Conservation (phyloP, 73 alveolate species). For the Symbiodinium pilosum region DNA sequence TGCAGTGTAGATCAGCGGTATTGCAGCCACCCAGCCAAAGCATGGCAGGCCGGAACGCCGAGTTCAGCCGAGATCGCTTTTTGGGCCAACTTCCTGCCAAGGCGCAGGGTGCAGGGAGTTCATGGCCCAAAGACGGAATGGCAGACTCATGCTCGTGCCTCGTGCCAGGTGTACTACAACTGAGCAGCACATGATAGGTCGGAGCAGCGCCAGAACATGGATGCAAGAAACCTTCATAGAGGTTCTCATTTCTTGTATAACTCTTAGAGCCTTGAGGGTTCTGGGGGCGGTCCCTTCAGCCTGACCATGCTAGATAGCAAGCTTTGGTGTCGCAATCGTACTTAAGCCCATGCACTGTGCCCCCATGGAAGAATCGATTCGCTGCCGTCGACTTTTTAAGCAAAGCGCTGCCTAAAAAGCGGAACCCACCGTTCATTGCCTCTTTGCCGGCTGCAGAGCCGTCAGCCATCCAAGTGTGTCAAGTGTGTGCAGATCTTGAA, state of each 20-base stretch:
- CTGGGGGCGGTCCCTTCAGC: background rate
- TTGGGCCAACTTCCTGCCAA: slow-evolving; percentile 81
- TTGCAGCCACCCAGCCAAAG: background rate
- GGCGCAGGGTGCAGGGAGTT: too few relatives aligned
- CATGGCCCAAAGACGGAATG: background rate
- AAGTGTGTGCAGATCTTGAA: too few relatives aligned
- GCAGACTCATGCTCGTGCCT: background rate
- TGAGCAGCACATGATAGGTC: slow-evolving; percentile 9
- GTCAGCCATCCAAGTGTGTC: background rate
- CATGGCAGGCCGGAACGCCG: slow-evolving; percentile 74
- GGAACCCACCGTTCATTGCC: background rate
- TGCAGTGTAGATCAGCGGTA: too few relatives aligned
- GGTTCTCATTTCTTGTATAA: too few relatives aligned
- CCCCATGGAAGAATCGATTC: background rate
- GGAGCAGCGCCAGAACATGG: slow-evolving; percentile 14
- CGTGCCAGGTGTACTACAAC: slow-evolving; percentile 14
- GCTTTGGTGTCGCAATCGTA: background rate
- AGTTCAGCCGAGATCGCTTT: slow-evolving; percentile 84
- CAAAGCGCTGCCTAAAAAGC: background rate
- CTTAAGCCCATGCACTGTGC: background rate
- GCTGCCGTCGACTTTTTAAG: slow-evolving; percentile 8
- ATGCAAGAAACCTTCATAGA: background rate
- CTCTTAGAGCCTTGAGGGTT: background rate
- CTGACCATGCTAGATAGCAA: too few relatives aligned
- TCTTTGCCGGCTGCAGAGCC: background rate